phyloP scores from a whole-genome alignment of 805 yeast species.

The Kazachstania viticola region DNA sequence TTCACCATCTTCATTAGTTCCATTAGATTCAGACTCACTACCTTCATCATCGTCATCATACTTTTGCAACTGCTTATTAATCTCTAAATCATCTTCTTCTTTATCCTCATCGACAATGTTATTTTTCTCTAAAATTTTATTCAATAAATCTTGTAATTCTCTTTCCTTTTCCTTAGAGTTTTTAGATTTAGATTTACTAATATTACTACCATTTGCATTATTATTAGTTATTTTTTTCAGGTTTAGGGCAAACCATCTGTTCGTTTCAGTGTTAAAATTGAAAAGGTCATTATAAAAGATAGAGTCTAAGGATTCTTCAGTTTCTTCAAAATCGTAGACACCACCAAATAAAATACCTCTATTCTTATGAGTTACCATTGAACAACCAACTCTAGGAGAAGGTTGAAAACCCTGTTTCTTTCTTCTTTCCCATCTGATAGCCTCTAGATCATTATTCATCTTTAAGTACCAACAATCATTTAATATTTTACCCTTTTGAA shows the following conservation, averaged over 20 bases:
- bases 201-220: constrained; percentile 18
- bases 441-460: constrained; percentile 70
- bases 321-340: constrained; percentile 88
- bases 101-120: constrained; percentile 49
- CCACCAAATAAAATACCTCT: constrained; percentile 93
- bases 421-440: constrained; percentile 78
- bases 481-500: constrained; percentile 83
- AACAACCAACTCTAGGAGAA: constrained; percentile 88
- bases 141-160: constrained; percentile 73
- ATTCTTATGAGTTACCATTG: constrained; percentile 71
- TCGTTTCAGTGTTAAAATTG: constrained; percentile 74
- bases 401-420: constrained; percentile 86
- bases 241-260: constrained; percentile 71
- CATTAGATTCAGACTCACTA: constrained; percentile 29
- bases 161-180: constrained; percentile 47
- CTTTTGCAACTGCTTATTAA: no score
- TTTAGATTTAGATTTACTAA: constrained; percentile 34
- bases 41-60: constrained; percentile 24
- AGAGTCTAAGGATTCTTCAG: constrained; percentile 83
- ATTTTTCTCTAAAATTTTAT: constrained; percentile 63
- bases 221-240: constrained; percentile 7
- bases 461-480: constrained; percentile 78
- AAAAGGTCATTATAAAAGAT: constrained; percentile 70
- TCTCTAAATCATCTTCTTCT: constrained; percentile 26
- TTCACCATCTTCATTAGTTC: constrained; percentile 27